phyloP scores from a whole-genome alignment of 495 filamentous ascomycete species.

The Xylaria bambusicola region DNA sequence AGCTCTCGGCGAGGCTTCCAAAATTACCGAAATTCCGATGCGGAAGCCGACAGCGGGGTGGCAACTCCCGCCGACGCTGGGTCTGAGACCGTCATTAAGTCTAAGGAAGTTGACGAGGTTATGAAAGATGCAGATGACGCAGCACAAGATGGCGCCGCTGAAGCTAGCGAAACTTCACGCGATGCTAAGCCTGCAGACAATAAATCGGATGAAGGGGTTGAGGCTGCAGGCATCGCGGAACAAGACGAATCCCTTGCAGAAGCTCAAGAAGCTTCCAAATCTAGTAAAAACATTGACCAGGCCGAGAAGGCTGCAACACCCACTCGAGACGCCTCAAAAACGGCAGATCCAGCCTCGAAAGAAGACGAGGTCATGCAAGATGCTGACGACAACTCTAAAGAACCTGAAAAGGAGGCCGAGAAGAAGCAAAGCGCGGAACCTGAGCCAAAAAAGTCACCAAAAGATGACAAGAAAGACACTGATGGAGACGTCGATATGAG shows the following conservation, averaged over 20 bases:
- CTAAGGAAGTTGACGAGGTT: slow-evolving; percentile 62
- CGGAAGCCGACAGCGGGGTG: slow-evolving; percentile 64
- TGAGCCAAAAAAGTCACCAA: slow-evolving; percentile 8
- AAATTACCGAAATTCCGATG: slow-evolving; percentile 72
- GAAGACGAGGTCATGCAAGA: slow-evolving; percentile 41
- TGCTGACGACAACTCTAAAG: slow-evolving; percentile 10
- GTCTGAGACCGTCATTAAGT: slow-evolving; percentile 47
- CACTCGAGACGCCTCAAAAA: slow-evolving; percentile 3
- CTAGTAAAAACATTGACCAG: slow-evolving; percentile 25
- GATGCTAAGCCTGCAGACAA: slow-evolving; percentile 41
- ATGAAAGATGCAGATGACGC: slow-evolving; percentile 61
- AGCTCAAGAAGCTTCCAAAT: slow-evolving; percentile 19
- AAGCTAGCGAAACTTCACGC: slow-evolving; percentile 21
- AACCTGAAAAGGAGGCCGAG: slow-evolving; percentile 20
- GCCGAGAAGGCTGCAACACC: slow-evolving; percentile 23
- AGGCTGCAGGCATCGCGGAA: slow-evolving; percentile 36
- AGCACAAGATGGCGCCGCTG: slow-evolving; percentile 28
- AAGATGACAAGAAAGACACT: slow-evolving; percentile 22
- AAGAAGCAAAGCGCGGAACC: slow-evolving; percentile 15
- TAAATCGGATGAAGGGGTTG: slow-evolving; percentile 29
- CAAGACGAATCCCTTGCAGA: slow-evolving; percentile 22
- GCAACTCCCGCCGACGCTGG: slow-evolving; percentile 56
- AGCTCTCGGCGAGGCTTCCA: slow-evolving; percentile 64
- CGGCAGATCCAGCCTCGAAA: slow-evolving; percentile 18
- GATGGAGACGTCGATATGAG: slow-evolving; percentile 37